A percentile compares a stretch with the other conserved stretches of the same genome.
Evolutionary conservation across 1,139 yeast species (phyloP).

Genomic region (Petasospora fabianii): DNA sequence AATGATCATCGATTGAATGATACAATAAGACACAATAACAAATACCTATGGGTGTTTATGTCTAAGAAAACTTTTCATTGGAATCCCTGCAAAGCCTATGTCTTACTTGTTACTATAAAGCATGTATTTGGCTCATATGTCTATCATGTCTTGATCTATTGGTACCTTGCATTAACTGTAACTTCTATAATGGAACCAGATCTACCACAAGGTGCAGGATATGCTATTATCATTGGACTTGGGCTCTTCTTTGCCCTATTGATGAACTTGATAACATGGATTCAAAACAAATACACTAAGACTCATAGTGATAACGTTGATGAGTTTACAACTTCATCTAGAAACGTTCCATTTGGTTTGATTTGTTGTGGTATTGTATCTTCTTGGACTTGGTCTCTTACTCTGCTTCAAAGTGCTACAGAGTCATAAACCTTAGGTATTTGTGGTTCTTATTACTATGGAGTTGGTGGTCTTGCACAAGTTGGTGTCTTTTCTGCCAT

Average conservation of each 20-base stretch:
- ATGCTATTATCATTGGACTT: conserved; percentile 36
- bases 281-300: conserved; percentile 32
- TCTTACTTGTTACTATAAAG: no score
- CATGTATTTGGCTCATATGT: no score
- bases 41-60: no score
- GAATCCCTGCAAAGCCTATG: no score
- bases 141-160: no score
- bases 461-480: conserved; percentile 35
- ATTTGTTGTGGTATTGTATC: conserved; percentile 36
- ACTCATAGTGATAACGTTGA: conserved; percentile 33
- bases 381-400: conserved; percentile 39
- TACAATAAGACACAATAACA: no score
- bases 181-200: conserved; percentile 14
- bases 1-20: no score
- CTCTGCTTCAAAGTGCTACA: conserved; percentile 35
- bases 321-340: conserved; percentile 38
- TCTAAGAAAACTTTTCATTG: no score
- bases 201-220: conserved; percentile 37
- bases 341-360: conserved; percentile 35
- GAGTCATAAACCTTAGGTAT: conserved; percentile 30
- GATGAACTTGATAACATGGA: conserved; percentile 32
- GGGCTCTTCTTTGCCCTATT: conserved; percentile 34
- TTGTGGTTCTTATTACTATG: conserved; percentile 36
- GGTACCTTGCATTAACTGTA: no score
- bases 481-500: conserved; percentile 37